phyloP scores from a whole-genome alignment of 352 stramenopile species.

The Phytophthora colocasiae region DNA sequence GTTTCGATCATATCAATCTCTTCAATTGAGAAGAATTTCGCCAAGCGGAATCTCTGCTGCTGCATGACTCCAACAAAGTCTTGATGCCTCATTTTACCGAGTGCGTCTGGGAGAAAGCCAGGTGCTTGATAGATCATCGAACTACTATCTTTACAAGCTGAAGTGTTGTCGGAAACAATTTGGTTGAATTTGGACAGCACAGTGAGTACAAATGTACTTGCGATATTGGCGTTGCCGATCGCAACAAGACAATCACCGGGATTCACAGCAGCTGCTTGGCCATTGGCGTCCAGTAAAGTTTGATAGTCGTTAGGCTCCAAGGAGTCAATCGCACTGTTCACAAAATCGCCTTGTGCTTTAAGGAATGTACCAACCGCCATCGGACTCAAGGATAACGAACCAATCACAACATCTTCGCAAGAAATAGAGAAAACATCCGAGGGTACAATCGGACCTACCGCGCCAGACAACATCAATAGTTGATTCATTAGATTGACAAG shows the following conservation, averaged over 20 bases:
- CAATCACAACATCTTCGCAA: slow-evolving; percentile 34
- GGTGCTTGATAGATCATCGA: slow-evolving; percentile 3
- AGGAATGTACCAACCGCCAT: slow-evolving; percentile 26
- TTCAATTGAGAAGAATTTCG: slow-evolving; percentile 25
- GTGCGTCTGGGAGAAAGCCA: slow-evolving; percentile 17
- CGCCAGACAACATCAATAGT: slow-evolving; percentile 29
- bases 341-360: slow-evolving; percentile 29
- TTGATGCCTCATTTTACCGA: slow-evolving; percentile 35
- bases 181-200: slow-evolving; percentile 28
- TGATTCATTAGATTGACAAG: slow-evolving; percentile 28
- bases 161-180: slow-evolving; percentile 14
- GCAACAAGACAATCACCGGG: slow-evolving; percentile 84
- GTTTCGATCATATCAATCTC: slow-evolving; percentile 29
- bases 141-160: background rate
- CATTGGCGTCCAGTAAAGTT: slow-evolving; percentile 31
- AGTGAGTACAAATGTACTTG: slow-evolving; percentile 32
- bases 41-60: slow-evolving; percentile 21
- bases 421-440: slow-evolving; percentile 36
- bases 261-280: slow-evolving; percentile 76
- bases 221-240: slow-evolving; percentile 78
- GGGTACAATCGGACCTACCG: slow-evolving; percentile 23
- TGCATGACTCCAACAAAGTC: slow-evolving; percentile 30
- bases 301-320: slow-evolving; percentile 13
- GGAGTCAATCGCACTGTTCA: slow-evolving; percentile 12
- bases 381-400: slow-evolving; percentile 27